Percentiles rank a stretch among this genome's conserved stretches.
Conservation (phyloP, 1,284 basidiomycete species). For the Sparassis latifolia region DNA sequence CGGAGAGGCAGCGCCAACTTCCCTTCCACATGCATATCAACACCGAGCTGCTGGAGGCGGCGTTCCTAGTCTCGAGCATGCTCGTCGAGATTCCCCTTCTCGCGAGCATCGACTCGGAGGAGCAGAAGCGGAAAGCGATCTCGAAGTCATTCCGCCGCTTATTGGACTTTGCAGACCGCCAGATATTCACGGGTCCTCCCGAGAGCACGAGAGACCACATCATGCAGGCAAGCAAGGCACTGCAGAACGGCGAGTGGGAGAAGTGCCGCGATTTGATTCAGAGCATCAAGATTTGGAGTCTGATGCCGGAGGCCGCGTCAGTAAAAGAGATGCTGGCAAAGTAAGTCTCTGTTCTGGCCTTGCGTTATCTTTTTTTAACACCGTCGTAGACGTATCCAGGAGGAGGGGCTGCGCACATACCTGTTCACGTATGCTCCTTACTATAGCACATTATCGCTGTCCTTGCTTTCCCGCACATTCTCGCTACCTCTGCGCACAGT, state of each 20-base stretch:
- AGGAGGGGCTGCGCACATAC: conserved; percentile 95
- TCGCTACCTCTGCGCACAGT: conserved; percentile 75
- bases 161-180: conserved; percentile 95
- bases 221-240: conserved; percentile 97
- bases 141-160: conserved; percentile 94
- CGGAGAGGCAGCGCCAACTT: conserved; percentile 91
- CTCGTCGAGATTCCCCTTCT: conserved; percentile 94
- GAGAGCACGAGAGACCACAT: conserved; percentile 99
- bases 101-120: conserved; percentile 91
- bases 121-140: conserved; percentile 86
- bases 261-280: conserved; percentile 89
- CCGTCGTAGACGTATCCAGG: conserved; percentile 81
- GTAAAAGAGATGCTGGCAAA: conserved; percentile 94
- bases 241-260: conserved; percentile 97
- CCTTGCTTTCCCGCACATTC: conserved; percentile 85
- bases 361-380: conserved; percentile 4
- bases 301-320: conserved; percentile 85
- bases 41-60: conserved; percentile 94
- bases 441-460: conserved; percentile 88
- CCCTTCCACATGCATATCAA: conserved; percentile 99
- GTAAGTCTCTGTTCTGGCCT: conserved; percentile 39
- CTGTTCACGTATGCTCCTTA: conserved; percentile 97
- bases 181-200: conserved; percentile 97
- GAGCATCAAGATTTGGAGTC: conserved; percentile 96
- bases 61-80: conserved; percentile 98